Percentiles rank a stretch among this genome's conserved stretches.
Evolutionary conservation across 345 rosid species (phyloP).

Genomic region (Aquilaria sinensis): DNA sequence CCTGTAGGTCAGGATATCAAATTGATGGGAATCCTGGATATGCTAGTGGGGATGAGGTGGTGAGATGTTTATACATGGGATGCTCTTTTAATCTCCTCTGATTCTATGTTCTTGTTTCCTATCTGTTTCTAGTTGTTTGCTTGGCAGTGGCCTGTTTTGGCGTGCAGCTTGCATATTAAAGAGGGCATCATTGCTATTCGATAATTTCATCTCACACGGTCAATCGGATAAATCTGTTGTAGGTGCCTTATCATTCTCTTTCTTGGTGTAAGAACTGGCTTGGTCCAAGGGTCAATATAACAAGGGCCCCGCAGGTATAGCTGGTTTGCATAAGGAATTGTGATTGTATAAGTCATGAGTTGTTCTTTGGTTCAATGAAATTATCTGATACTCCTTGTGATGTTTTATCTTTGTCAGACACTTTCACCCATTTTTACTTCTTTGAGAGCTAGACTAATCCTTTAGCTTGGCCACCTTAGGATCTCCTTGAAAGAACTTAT

Average conservation of each 20-base stretch:
- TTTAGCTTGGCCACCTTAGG: too few relatives aligned
- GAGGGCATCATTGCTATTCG: too few relatives aligned
- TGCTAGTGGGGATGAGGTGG: slow-evolving; percentile 94
- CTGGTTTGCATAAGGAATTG: slow-evolving; percentile 1
- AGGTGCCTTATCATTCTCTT: slow-evolving; percentile 96
- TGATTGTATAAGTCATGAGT: background rate
- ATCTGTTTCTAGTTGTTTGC: slow-evolving; percentile 5
- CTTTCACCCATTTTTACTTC: too few relatives aligned
- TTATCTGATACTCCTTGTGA: too few relatives aligned
- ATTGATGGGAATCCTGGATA: slow-evolving; percentile 91
- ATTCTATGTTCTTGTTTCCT: background rate
- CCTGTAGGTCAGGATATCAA: slow-evolving; percentile 76
- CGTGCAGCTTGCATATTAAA: too few relatives aligned
- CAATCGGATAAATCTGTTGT: slow-evolving; percentile 12
- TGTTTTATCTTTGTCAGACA: too few relatives aligned
- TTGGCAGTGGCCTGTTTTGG: too few relatives aligned
- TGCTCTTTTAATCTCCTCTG: slow-evolving; percentile 8
- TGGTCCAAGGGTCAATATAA: slow-evolving; percentile 81
- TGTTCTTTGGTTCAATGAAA: too few relatives aligned
- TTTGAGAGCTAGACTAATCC: too few relatives aligned
- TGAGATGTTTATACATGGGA: slow-evolving; percentile 25
- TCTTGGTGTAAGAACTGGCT: slow-evolving; percentile 99
- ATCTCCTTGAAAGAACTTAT: too few relatives aligned
- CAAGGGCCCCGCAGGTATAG: slow-evolving; percentile 92
- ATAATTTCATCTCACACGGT: background rate